Evolutionary conservation across 2,329 filamentous ascomycete genomes (phyloP), one percentile per base, ranked within the genome.

Genomic region (Exophiala calicioides): DNA sequence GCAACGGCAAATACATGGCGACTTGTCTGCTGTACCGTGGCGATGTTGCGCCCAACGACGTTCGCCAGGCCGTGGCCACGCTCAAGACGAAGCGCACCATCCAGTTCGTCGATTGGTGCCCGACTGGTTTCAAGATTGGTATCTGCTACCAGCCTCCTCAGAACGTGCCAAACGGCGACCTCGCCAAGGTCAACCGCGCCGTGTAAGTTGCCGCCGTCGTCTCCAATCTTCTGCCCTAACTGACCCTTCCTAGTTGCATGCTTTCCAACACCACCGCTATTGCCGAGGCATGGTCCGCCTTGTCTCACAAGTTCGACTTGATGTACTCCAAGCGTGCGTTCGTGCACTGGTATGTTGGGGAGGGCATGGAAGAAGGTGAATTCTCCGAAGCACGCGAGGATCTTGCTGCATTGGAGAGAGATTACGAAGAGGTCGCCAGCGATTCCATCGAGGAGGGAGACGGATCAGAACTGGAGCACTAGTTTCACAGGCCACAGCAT

Each of bases 311-410:
- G 79, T 98, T 98, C 79, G 93, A 98, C 68, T 88, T 98, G 71
- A 98, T 98, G 93, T 96, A 97, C 85, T 94, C 89, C 72, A 98
- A 98, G 86, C 93, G 93, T 79, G 93, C 93, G 55, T 98, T 98
- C 76, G 93, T 98, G 58, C 93, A 98, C 78, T 98, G 93, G 93
- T 98, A 97, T 66, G 93, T 98, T 68, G 93, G 93, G 78, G 93
- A 97, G 81, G 93, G 93, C 84, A 98, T 98, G 93, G 93, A 98
- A 81, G 93, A 98, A 75, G 93, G 93, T 74, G 93, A 98, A 76
- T 98, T 98, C 83, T 95, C 89, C 47, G 93, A 98, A 80, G 93
- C 93, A 58, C 90, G 93, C 72, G 93, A 98, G 78, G 93, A 98
- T 77, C 78, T 98, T 71, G 93, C 93, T 70, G 93, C 93, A 62